Evolutionary conservation across 2,329 filamentous ascomycete genomes (phyloP), one percentile per base, ranked within the genome.

Genomic region (Hyphodiscus sp.): DNA sequence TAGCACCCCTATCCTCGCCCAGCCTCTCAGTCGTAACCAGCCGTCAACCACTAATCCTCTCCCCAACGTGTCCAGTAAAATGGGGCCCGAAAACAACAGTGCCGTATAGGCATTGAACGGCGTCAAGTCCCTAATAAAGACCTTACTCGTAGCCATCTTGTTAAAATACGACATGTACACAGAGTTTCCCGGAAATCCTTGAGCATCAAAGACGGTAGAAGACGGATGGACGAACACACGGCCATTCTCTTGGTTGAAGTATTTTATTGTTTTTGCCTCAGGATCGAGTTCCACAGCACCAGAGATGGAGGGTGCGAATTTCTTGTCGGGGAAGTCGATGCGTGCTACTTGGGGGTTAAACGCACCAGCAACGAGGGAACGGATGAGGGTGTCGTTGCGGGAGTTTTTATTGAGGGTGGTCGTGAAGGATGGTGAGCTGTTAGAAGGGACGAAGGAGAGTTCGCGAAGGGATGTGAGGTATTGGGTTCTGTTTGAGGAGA

Each of bases 301-400:
- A 1, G 89, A 89, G 58, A 95, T 82, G 2, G 89, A 90, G 38
- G 85, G 83, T 13, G 89, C 88, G 70, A 95, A 99, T 70, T 96
- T 97, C 75, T 95, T 95, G 72, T 96, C 90, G 0, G 94, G 94
- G 62, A 96, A 89, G 60, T 91, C 86, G 67, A 99, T 96, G 50
- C 91, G 83, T 15, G 91, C 91, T 59, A 96, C 83, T 70, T 97
- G 92, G 0, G 94, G 94, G 42, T 75, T 75, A 69, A 80, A 77
- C 2, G 76, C 70, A 15, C 72, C 76, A 1, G 77, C 76, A 9
- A 76, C 70, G 16, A 69, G 63, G 5, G 67, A 69, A 13, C 67
- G 63, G 18, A 69, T 53, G 11, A 69, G 62, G 23, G 65, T 41
- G 9, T 59, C 71, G 55, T 75, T 75, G 46, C 67, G 63, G 52